These are phyloP conservation scores for Russula sp. DNA, from an alignment of 768 basidiomycete genomes.

Conservation along the genomic window DNA sequence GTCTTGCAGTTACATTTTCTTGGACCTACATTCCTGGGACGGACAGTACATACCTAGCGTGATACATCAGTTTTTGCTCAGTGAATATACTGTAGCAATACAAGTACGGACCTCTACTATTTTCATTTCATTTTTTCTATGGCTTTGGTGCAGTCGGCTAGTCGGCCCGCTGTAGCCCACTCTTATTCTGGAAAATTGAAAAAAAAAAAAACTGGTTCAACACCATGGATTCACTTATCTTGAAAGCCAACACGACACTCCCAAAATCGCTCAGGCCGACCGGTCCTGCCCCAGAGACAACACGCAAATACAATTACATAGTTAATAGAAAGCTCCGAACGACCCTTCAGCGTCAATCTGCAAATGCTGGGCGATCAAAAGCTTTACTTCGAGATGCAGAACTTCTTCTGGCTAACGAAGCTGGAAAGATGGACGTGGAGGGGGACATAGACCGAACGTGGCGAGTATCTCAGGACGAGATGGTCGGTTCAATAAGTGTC, in stretches of 20 bases:
- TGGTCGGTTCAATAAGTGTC: constrained; percentile 52
- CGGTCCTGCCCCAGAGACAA: constrained; percentile 39
- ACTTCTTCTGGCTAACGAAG: constrained; percentile 59
- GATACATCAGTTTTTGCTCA: too few relatives aligned
- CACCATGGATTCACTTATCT: constrained; percentile 11
- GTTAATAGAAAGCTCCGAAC: constrained; percentile 70
- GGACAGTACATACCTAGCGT: too few relatives aligned
- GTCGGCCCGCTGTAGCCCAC: not conserved
- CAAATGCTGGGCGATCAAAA: constrained; percentile 55
- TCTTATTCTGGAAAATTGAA: not conserved
- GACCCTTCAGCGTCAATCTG: constrained; percentile 54
- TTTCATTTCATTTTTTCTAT: too few relatives aligned
- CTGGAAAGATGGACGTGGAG: constrained; percentile 69
- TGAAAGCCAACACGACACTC: constrained; percentile 38
- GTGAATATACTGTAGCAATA: too few relatives aligned
- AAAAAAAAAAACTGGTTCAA: not conserved
- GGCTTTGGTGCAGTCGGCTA: too few relatives aligned
- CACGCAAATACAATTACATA: constrained; percentile 51
- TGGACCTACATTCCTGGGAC: too few relatives aligned
- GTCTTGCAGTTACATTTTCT: too few relatives aligned
- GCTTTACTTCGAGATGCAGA: constrained; percentile 63
- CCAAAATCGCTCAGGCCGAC: constrained; percentile 62
- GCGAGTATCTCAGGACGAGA: constrained; percentile 78
- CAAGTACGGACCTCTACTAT: too few relatives aligned
- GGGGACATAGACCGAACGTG: constrained; percentile 83